Base-by-base conservation (phyloP, 176 grass and related monocot genomes). In the Rhynchospora breviuscula region DNA sequence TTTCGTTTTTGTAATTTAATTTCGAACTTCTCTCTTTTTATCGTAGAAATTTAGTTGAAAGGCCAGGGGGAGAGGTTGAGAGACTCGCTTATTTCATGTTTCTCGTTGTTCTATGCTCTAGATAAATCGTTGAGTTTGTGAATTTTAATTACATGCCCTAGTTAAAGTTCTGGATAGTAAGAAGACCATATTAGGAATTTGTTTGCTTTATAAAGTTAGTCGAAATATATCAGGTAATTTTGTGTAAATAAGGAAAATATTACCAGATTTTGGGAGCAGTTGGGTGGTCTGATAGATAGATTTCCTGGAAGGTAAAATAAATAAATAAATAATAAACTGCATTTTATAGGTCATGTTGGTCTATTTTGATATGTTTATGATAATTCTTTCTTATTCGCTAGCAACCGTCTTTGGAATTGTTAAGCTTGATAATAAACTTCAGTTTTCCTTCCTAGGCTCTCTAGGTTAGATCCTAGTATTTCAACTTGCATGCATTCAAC, bases 401-500 rank as follows among this genome's bases (percentile, higher is more conserved):
- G 22, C 9, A 2, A 13, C 14, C 54, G 23, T 57, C 23, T 51
- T 21, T 11, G 69, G 45, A 73, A 21, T 13, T 73, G 35, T 46
- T 69, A 73, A 72, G 18, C 45, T 22, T 25, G 17, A 13, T 33
- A 33, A 22, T 62, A 4, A 53, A 47, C 21, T 75, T 75, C 48
- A 33, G 3, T 78, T 78, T 57, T 18, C 48, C 73, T 78, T 78
- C 48, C 22, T 53, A 54, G 10, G 22, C 0, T 15, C 6, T 29
- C 13, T 62, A 14, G 77, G 57, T 59, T 79, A 44, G 59, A 9
- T 15, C 21, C 35, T 67, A 51, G 19, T 82, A 29, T 22, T 67
- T 67, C 9, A 53, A 49, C 25, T 51, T 82, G 60, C 80, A 49
- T 82, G 80, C 80, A 67, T 67, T 45, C 45, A 82, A 40, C 7